Evolutionary conservation across 345 rosid species (phyloP), one percentile per base, ranked within the genome.

Genomic region (Eucalyptus polybractea): DNA sequence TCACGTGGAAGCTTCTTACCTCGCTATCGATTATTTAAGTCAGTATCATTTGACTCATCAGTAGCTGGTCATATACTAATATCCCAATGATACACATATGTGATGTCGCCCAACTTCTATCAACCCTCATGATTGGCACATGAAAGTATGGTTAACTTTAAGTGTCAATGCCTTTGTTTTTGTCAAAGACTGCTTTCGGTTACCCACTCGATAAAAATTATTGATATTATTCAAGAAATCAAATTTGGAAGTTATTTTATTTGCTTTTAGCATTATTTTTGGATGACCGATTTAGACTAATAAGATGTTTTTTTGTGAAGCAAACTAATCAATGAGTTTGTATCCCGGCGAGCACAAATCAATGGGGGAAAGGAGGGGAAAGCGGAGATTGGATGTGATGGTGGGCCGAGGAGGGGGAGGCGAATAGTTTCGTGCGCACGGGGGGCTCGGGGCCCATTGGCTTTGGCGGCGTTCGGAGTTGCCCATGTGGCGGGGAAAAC

Each of bases 21-120:
- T 56, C 2, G 0, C 13, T 56, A 4, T 56, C 29, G 0, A 24
- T 56, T 11, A 56, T 17, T 54, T 56, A 3, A 56, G 29, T 56
- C 13, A 11, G 1, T 56, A 56, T 56, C 62, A 22, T 9, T 56
- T 22, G 29, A 1, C 6, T 56, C 0, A 5, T 53, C 10, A 10
- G 1, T 53, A 19, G 25, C 25, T 7, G 4, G 2, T 53, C 58
- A 53, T 53, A 53, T 53, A 19, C 2, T 53, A 53, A 53, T 53
- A 53, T 53, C 25, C 58, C 58, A 53, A 56, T 5, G 62, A 24
- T 56, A 1, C 62, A 56, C 29, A 56, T 24, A 2, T 24, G 13
- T 24, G 13, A 56, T 22, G 6, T 10, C 3, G 0, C 62, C 29
- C 13, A 25, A 1, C 62, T 56, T 56, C 13, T 24, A 56, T 56